These are phyloP conservation scores for Flaveria brownii DNA, from an alignment of 129 eudicot genomes.

Conservation along the genomic window DNA sequence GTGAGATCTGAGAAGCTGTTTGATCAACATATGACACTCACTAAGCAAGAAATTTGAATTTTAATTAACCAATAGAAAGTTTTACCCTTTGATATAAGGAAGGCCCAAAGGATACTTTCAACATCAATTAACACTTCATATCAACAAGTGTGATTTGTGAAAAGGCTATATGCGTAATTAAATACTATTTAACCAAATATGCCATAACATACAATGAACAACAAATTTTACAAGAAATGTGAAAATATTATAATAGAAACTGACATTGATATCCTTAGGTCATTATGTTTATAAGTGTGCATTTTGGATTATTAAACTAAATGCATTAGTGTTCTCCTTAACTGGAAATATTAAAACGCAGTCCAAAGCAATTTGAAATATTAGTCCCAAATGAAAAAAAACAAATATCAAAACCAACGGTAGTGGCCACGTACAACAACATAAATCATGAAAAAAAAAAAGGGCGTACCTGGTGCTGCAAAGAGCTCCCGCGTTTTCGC, in stretches of 20 bases:
- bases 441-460: too few relatives aligned
- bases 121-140: not conserved
- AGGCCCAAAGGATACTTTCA: not conserved
- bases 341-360: not conserved
- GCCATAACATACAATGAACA: not conserved
- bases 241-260: not conserved
- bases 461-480: too few relatives aligned
- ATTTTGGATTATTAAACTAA: slow-evolving; percentile 1
- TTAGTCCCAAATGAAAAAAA: slow-evolving; percentile 11
- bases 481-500: too few relatives aligned
- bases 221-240: not conserved
- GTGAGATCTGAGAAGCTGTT: not conserved
- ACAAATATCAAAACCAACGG: not conserved
- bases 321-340: not conserved
- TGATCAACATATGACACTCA: not conserved
- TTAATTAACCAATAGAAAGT: not conserved
- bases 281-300: not conserved
- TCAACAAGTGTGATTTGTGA: not conserved
- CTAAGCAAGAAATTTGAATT: not conserved
- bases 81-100: not conserved
- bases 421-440: not conserved
- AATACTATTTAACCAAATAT: not conserved
- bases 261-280: not conserved
- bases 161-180: not conserved
- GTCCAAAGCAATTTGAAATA: not conserved